These are phyloP conservation scores for Gonapodya prolifera DNA, from an alignment of 192 early-diverging fungal species.

Conservation along the genomic window DNA sequence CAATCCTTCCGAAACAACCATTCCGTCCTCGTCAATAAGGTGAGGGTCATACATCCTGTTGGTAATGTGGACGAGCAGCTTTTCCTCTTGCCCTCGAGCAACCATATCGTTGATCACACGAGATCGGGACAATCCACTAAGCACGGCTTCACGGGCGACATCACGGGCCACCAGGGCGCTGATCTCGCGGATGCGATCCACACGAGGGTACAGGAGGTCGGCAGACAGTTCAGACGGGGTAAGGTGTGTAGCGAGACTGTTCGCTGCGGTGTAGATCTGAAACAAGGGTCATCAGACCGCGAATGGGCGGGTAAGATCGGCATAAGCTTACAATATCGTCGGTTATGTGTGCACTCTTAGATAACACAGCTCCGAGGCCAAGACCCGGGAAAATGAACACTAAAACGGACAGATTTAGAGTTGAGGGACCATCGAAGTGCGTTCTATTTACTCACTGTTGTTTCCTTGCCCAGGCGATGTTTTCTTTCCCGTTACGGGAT, in stretches of 20 bases:
- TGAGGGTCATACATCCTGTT: no score
- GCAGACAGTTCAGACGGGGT: constrained; percentile 49
- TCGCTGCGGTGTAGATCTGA: constrained; percentile 72
- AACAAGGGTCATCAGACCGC: no score
- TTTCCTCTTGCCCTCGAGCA: neutral
- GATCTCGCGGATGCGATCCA: constrained; percentile 76
- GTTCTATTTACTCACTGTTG: constrained; percentile 50
- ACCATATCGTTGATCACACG: neutral
- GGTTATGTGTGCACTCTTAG: constrained; percentile 55
- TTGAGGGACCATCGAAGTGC: neutral
- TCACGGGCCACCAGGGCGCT: constrained; percentile 68
- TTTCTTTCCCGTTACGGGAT: constrained; percentile 41
- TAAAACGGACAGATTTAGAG: neutral
- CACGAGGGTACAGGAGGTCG: constrained; percentile 68
- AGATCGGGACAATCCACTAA: neutral
- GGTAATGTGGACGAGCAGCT: neutral
- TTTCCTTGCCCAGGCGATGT: constrained; percentile 4
- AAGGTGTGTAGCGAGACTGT: constrained; percentile 61
- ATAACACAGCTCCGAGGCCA: constrained; percentile 72
- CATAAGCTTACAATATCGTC: constrained; percentile 27
- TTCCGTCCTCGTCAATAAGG: no score
- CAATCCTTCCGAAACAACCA: no score
- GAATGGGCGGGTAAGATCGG: no score
- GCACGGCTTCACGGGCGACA: constrained; percentile 41
- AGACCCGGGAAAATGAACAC: constrained; percentile 53